A percentile compares a stretch with the other conserved stretches of the same genome.
Evolutionary conservation across 148 eudicot genomes (phyloP).

Genomic region (Camellia granthamiana): DNA sequence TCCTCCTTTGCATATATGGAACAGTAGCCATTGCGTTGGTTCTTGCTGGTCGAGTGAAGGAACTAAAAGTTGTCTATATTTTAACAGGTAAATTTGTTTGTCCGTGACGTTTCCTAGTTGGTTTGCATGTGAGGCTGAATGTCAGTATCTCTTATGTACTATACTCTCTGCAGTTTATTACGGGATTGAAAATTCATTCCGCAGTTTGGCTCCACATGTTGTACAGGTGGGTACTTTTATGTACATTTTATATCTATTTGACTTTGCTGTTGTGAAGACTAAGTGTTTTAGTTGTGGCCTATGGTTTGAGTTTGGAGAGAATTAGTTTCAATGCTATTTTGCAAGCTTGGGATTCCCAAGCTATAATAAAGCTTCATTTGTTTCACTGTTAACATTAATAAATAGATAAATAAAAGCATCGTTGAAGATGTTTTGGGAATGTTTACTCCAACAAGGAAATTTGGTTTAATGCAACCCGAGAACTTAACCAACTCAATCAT

Average conservation of each 20-base stretch:
- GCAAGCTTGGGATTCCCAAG: not conserved
- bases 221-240: conserved; percentile 49
- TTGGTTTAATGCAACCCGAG: not conserved
- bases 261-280: not conserved
- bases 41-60: conserved; percentile 91
- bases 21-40: conserved; percentile 63
- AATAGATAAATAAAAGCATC: not conserved
- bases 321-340: not conserved
- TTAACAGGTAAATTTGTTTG: conserved; percentile 56
- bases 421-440: not conserved
- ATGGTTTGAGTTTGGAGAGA: not conserved
- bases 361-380: not conserved
- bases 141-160: not conserved
- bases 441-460: not conserved
- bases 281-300: not conserved
- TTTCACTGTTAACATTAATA: not conserved
- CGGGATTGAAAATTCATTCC: conserved; percentile 67
- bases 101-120: conserved; percentile 2
- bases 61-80: conserved; percentile 58
- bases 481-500: not conserved
- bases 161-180: conserved; percentile 60
- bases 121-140: not conserved
- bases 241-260: not conserved
- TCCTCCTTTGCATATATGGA: conserved; percentile 86
- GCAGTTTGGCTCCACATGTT: conserved; percentile 86